Conservation (phyloP, 768 basidiomycete genomes). For the Trametes elegans region DNA sequence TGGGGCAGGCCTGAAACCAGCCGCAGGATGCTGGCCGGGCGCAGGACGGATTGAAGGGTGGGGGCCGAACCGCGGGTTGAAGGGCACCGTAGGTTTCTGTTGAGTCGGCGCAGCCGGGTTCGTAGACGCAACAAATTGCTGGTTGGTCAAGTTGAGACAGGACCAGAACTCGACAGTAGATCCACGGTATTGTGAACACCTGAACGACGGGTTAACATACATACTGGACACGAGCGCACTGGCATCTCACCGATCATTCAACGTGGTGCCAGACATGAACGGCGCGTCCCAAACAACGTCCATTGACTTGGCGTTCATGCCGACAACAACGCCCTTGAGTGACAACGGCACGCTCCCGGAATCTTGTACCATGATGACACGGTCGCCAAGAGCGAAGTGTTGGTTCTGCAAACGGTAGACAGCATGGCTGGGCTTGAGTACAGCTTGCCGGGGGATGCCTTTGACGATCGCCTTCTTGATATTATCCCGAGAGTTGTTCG, state of each 20-base stretch:
- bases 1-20: conserved; percentile 65
- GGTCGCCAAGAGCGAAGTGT: conserved; percentile 82
- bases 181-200: conserved; percentile 92
- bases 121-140: conserved; percentile 81
- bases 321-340: conserved; percentile 92
- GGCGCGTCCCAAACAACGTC: conserved; percentile 96
- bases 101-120: conserved; percentile 56
- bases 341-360: conserved; percentile 89
- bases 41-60: conserved; percentile 56
- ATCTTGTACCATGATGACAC: conserved; percentile 95
- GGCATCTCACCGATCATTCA: conserved; percentile 70
- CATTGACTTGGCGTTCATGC: conserved; percentile 81
- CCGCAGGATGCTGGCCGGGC: conserved; percentile 50
- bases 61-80: conserved; percentile 69
- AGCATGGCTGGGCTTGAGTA: conserved; percentile 90
- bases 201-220: conserved; percentile 30
- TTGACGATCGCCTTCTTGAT: conserved; percentile 95
- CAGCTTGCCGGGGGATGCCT: conserved; percentile 87
- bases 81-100: conserved; percentile 45
- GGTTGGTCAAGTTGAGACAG: conserved; percentile 84
- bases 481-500: conserved; percentile 52
- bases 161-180: conserved; percentile 83
- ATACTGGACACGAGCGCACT: not conserved
- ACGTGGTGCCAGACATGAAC: conserved; percentile 89
- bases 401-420: conserved; percentile 89